Conservation (phyloP, 192 early-diverging fungal genomes). For the Coemansia sp. region DNA sequence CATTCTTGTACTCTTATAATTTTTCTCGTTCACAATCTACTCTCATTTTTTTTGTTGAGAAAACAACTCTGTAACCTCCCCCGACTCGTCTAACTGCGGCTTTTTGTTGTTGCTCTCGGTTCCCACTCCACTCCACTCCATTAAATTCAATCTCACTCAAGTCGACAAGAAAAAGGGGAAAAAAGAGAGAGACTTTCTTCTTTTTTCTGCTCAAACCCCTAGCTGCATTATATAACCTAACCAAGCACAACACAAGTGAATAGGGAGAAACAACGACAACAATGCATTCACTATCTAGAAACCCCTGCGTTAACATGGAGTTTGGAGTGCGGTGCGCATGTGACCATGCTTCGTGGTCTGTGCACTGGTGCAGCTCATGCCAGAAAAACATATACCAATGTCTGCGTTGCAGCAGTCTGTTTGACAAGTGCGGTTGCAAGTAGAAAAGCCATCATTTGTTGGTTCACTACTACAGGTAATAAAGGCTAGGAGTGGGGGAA, state of each 20-base stretch:
- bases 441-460: background rate
- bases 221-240: background rate
- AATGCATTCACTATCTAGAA: conserved; percentile 37
- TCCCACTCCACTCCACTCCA: too few relatives aligned
- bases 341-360: conserved; percentile 46
- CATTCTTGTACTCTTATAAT: background rate
- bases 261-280: background rate
- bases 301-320: conserved; percentile 30
- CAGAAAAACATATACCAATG: conserved; percentile 48
- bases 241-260: background rate
- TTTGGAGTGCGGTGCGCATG: conserved; percentile 49
- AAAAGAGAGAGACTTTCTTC: background rate
- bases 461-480: too few relatives aligned
- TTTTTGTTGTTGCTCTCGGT: too few relatives aligned
- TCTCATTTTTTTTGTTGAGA: too few relatives aligned
- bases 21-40: too few relatives aligned
- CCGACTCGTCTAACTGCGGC: too few relatives aligned
- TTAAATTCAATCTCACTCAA: too few relatives aligned
- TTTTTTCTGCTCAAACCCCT: background rate
- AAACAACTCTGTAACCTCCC: too few relatives aligned
- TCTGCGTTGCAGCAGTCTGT: conserved; percentile 42
- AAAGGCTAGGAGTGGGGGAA: too few relatives aligned
- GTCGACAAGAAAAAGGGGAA: too few relatives aligned
- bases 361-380: conserved; percentile 48
- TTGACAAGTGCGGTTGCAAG: conserved; percentile 34